Percentiles rank a stretch among this genome's conserved stretches.
Evolutionary conservation across 2,329 filamentous ascomycete genomes (phyloP).

Genomic region (Penicillium sp.): DNA sequence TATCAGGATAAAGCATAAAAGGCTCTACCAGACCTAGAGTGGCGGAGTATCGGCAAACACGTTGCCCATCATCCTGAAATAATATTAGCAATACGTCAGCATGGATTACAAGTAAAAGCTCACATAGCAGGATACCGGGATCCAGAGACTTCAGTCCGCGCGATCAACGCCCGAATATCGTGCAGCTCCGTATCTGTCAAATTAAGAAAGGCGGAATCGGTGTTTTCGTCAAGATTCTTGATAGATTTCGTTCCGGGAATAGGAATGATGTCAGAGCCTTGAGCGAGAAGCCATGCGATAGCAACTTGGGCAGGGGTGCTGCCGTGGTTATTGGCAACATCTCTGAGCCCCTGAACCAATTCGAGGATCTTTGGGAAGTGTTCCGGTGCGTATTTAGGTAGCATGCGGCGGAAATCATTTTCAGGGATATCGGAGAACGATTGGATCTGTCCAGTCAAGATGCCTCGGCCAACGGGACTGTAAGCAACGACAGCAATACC

Average conservation of each 20-base stretch:
- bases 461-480: constrained; percentile 41
- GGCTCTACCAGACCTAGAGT: background rate
- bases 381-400: constrained; percentile 50
- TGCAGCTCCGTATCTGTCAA: constrained; percentile 14
- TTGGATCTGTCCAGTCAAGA: constrained; percentile 38
- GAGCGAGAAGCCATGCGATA: constrained; percentile 61
- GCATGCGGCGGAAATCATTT: constrained; percentile 47
- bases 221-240: constrained; percentile 16
- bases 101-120: background rate
- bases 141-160: background rate
- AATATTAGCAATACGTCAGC: background rate
- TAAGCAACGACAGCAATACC: constrained; percentile 45
- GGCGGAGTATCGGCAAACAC: constrained; percentile 2
- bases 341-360: constrained; percentile 49
- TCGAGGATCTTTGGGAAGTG: constrained; percentile 55
- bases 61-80: constrained; percentile 1
- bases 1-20: background rate
- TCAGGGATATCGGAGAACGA: constrained; percentile 46
- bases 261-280: constrained; percentile 43
- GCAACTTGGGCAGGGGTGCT: constrained; percentile 57
- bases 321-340: constrained; percentile 53
- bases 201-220: background rate
- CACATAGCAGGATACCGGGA: background rate
- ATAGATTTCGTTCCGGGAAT: constrained; percentile 27
- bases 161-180: constrained; percentile 11